Evolutionary conservation across 495 filamentous ascomycete species (phyloP), one percentile per base, ranked within the genome.

Genomic region (Aspergillus campestris): DNA sequence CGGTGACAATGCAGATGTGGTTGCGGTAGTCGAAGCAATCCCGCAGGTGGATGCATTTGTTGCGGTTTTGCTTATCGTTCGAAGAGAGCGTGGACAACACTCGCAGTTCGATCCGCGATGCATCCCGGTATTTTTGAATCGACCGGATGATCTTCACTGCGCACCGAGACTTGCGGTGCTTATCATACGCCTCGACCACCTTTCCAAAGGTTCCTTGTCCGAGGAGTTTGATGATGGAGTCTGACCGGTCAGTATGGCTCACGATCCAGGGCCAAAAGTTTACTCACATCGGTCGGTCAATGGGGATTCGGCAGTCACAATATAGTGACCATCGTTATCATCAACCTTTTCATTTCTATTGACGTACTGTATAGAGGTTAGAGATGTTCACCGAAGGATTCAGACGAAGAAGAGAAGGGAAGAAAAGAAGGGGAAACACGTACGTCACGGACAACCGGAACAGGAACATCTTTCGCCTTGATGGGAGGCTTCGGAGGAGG

Each of bases 1-100:
- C 92, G 61, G 94, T 98, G 53, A 98, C 92, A 56, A 98, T 98
- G 73, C 92, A 98, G 55, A 98, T 98, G 61, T 98, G 92, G 41
- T 92, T 92, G 14, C 91, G 80, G 71, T 84, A 97, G 61, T 98
- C 92, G 69, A 98, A 98, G 66, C 90, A 96, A 58, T 98, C 92
- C 27, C 91, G 81, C 18, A 98, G 74, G 62, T 98, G 92, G 42
- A 98, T 98, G 69, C 92, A 98, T 48, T 92, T 84, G 65, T 98
- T 98, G 34, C 87, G 81, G 59, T 98, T 98, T 48, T 82, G 76
- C 47, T 81, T 79, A 63, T 98, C 92, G 66, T 97, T 96, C 13
- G 82, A 83, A 35, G 88, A 80, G 27, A 98, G 68, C 0, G 92
- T 98, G 38, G 87, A 87, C 11, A 98, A 69, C 6, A 98, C 92